These are phyloP conservation scores for Globisporangium paroecandrum DNA, from an alignment of 352 stramenopile species.

Conservation along the genomic window DNA sequence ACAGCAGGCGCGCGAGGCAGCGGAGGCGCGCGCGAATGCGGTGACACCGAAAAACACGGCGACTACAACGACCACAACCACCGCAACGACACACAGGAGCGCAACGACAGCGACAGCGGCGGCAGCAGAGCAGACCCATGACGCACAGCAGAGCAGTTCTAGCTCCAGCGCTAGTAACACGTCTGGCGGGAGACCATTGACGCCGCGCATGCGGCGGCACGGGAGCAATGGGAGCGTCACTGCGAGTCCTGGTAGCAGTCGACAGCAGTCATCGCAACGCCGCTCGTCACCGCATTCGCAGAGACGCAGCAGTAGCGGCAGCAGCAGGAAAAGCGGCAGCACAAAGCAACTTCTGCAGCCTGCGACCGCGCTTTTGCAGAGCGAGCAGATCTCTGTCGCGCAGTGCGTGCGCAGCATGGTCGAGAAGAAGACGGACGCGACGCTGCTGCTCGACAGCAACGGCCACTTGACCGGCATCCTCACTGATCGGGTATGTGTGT, in stretches of 20 bases:
- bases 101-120: neutral
- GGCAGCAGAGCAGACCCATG: neutral
- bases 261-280: neutral
- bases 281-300: slow-evolving; percentile 16
- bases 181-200: neutral
- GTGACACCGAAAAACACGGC: neutral
- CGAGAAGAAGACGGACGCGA: slow-evolving; percentile 89
- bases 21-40: neutral
- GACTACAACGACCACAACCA: neutral
- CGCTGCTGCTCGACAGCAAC: slow-evolving; percentile 86
- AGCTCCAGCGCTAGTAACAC: slow-evolving; percentile 8
- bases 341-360: slow-evolving; percentile 58
- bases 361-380: slow-evolving; percentile 66
- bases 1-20: slow-evolving; percentile 23
- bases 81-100: neutral
- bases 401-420: slow-evolving; percentile 85
- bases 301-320: slow-evolving; percentile 19
- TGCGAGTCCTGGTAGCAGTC: slow-evolving; percentile 18
- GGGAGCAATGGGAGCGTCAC: slow-evolving; percentile 6
- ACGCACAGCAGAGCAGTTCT: slow-evolving; percentile 6
- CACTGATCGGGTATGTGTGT: slow-evolving; percentile 79
- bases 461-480: slow-evolving; percentile 93
- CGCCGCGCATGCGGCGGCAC: slow-evolving; percentile 4
- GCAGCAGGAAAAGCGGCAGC: slow-evolving; percentile 13
- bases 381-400: slow-evolving; percentile 62